A percentile compares a stretch with the other conserved stretches of the same genome.
These are phyloP conservation scores for Coemansia erecta DNA, from an alignment of 192 early-diverging fungal genomes.

Conservation along the genomic window DNA sequence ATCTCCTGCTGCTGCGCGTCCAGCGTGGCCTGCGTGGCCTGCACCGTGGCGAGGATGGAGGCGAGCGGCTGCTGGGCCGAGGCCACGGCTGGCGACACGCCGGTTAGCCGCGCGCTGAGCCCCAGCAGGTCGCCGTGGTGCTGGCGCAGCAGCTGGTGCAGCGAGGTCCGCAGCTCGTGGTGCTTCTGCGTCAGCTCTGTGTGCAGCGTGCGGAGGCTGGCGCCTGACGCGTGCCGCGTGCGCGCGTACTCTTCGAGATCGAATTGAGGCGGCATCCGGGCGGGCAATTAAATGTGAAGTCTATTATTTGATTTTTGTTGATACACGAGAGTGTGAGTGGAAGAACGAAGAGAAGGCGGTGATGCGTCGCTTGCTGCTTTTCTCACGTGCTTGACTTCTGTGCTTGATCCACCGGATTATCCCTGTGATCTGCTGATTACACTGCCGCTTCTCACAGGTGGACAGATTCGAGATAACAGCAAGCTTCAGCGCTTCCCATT, in stretches of 20 bases:
- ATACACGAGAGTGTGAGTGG: too few species aligned
- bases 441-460: too few species aligned
- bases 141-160: slow-evolving; percentile 28
- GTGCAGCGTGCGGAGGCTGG: slow-evolving; percentile 19
- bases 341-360: too few species aligned
- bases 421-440: too few species aligned
- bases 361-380: too few species aligned
- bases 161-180: slow-evolving; percentile 12
- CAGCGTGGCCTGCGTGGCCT: slow-evolving; percentile 16
- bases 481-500: neutral
- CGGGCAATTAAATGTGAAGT: too few species aligned
- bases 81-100: slow-evolving; percentile 18
- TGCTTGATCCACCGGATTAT: too few species aligned
- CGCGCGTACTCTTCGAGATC: slow-evolving; percentile 25
- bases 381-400: too few species aligned
- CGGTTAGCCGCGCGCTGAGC: slow-evolving; percentile 33
- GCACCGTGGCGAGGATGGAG: slow-evolving; percentile 8
- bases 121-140: slow-evolving; percentile 46
- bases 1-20: too few species aligned
- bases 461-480: too few species aligned
- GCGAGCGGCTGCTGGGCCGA: slow-evolving; percentile 9
- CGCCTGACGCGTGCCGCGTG: slow-evolving; percentile 22
- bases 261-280: slow-evolving; percentile 17
- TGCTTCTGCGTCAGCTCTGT: slow-evolving; percentile 27
- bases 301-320: too few species aligned